Percentiles rank a stretch among this genome's conserved stretches.
Evolutionary conservation across 1,139 yeast genomes (phyloP).

Genomic region (Suhomyces choctaworum): DNA sequence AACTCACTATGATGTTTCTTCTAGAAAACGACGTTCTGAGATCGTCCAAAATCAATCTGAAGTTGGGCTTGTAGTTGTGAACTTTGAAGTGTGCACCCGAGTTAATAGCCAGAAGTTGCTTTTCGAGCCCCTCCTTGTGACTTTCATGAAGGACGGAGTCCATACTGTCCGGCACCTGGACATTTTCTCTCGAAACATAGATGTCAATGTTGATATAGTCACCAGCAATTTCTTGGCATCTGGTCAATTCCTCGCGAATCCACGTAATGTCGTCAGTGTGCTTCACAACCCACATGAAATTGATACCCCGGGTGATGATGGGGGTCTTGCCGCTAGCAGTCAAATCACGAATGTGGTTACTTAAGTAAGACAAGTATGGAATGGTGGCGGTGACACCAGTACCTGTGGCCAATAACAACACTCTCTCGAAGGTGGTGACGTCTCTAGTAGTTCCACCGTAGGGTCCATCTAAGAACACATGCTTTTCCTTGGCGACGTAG

Average conservation of each 20-base stretch:
- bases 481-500: slow-evolving; percentile 23
- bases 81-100: slow-evolving; percentile 18
- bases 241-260: slow-evolving; percentile 43
- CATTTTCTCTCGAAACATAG: slow-evolving; percentile 21
- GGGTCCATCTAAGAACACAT: slow-evolving; percentile 60
- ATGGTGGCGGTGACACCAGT: slow-evolving; percentile 58
- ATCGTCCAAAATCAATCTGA: slow-evolving; percentile 21
- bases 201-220: slow-evolving; percentile 28
- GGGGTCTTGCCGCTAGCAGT: slow-evolving; percentile 12
- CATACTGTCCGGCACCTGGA: neutral
- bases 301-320: slow-evolving; percentile 28
- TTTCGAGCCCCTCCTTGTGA: neutral
- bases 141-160: slow-evolving; percentile 1
- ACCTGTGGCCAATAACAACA: slow-evolving; percentile 48
- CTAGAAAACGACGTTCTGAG: slow-evolving; percentile 27
- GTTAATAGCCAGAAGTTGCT: slow-evolving; percentile 2
- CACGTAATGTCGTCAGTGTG: slow-evolving; percentile 41
- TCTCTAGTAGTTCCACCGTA: slow-evolving; percentile 62
- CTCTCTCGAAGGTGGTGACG: slow-evolving; percentile 48
- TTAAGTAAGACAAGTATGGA: slow-evolving; percentile 43
- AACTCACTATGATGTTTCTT: slow-evolving; percentile 49
- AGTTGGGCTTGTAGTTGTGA: slow-evolving; percentile 36
- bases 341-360: slow-evolving; percentile 17
- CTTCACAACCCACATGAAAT: slow-evolving; percentile 53
- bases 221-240: slow-evolving; percentile 27